Evolutionary conservation across 1,284 basidiomycete species (phyloP).

Genomic region (Inonotus hispidus): DNA sequence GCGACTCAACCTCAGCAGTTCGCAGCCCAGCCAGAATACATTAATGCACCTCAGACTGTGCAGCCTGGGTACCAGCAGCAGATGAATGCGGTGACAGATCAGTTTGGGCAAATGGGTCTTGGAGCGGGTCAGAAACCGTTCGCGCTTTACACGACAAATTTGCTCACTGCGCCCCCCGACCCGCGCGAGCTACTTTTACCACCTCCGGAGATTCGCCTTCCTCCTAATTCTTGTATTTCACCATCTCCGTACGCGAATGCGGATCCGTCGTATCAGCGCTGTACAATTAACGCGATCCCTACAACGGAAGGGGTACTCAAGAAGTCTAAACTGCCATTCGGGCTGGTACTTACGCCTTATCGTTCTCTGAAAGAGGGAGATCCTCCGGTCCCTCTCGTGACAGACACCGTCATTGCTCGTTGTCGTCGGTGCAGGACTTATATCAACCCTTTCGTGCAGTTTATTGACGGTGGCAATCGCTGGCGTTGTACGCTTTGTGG

Average conservation of each 20-base stretch:
- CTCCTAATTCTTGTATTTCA: constrained; percentile 78
- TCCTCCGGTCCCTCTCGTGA: constrained; percentile 79
- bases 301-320: constrained; percentile 86
- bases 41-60: constrained; percentile 38
- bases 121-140: constrained; percentile 59
- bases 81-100: constrained; percentile 70
- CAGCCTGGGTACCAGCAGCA: constrained; percentile 22
- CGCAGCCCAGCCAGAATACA: constrained; percentile 49
- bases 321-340: constrained; percentile 94
- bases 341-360: constrained; percentile 89
- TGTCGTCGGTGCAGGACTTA: constrained; percentile 97
- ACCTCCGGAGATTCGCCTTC: constrained; percentile 87
- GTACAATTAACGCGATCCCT: constrained; percentile 89
- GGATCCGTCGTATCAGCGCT: constrained; percentile 89
- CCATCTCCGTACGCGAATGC: constrained; percentile 79
- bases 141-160: constrained; percentile 77
- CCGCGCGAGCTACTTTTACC: constrained; percentile 76
- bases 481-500: constrained; percentile 99
- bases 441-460: constrained; percentile 98
- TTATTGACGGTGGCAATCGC: constrained; percentile 95
- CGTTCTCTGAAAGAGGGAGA: constrained; percentile 75
- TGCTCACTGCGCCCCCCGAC: constrained; percentile 87
- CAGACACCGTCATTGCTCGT: constrained; percentile 94
- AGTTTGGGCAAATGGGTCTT: constrained; percentile 87
- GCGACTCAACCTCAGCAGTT: constrained; percentile 40